Evolutionary conservation across 257 asterid genomes (phyloP), one percentile per base, ranked within the genome.

Genomic region (Forsythia viridissima): DNA sequence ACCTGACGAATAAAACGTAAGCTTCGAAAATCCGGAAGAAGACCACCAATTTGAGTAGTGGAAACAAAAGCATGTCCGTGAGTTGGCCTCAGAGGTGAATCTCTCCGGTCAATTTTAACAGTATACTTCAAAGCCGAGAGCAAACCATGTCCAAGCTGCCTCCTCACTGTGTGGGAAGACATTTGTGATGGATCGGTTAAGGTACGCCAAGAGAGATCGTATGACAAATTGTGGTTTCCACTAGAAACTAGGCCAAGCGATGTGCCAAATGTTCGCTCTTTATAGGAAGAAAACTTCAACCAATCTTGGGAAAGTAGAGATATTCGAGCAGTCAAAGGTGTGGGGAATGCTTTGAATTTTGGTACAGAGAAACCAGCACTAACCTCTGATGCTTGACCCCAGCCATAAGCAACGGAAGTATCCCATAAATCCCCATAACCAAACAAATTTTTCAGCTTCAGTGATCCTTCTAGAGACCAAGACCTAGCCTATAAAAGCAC

Each of bases 361-460:
- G 98, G 99, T 51, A 94, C 82, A 75, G 88, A 87, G 57, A 96
- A 87, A 72, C 98, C 98, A 42, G 93, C 81, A 79, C 98, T 89
- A 68, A 92, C 69, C 88, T 92, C 98, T 10, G 92, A 82, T 8
- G 91, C 82, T 75, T 93, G 97, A 74, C 91, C 92, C 97, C 93
- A 91, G 78, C 97, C 95, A 82, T 96, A 96, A 78, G 91, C 90
- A 84, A 90, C 81, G 51, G 97, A 92, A 82, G 91, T 93, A 86
- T 94, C 97, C 98, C 97, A 96, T 73, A 92, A 9, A 87, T 96
- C 99, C 71, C 97, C 98, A 85, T 96, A 91, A 72, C 99, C 99
- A 76, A 92, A 85, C 86, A 92, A 74, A 83, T 91, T 96, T 84
- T 90, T 96, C 89, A 92, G 87, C 80, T 87, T 94, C 76, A 90